Evolutionary conservation across 108 stramenopile species (phyloP), one percentile per base, ranked within the genome.

Genomic region (Fragilaria radians): DNA sequence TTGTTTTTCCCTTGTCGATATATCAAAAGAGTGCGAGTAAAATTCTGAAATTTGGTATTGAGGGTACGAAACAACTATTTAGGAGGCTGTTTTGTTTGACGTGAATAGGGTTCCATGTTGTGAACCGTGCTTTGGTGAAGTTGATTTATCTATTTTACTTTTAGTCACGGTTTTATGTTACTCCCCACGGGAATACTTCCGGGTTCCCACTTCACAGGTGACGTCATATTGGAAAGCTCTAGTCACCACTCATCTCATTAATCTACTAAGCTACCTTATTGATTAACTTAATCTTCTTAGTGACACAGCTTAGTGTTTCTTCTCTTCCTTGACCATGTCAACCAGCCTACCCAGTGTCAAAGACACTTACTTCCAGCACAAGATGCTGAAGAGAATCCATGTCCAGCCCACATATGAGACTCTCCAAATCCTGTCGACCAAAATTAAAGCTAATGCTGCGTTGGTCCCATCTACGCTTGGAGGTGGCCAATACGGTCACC

Each of bases 391-490:
- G 36, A 42, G 36, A 42, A 42, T 42, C 36, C 36, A 42, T 42
- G 36, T 7, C 36, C 54, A 17, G 9, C 54, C 54, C 28, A 17
- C 26, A 14, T 55, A 30, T n/a, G 54, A 55, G 19, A 23, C 54
- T 23, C 23, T 55, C 23, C 9, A 14, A 9, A 55, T 9, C 5
- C 26, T 29, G 4, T 9, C 9, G 4, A 55, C 23, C 23, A 7
- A 56, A 46, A 11, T 68, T 29, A 62, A 46, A 7, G 54, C 62
- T 52, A 71, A 71, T 32, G 70, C 70, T 21, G 48, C 26, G 4
- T 47, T 59, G 30, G 48, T 72, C 1, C 65, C 71, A 26, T 61
- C 65, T 48, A 48, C n/a, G 28, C 31, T 42, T 1, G 70, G 70
- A 14, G 70, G 65, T 4, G 71, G 71, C 19, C 3, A 22, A 3